Evolutionary conservation across 108 stramenopile species (phyloP).

Genomic region (Licmophora abbreviata): DNA sequence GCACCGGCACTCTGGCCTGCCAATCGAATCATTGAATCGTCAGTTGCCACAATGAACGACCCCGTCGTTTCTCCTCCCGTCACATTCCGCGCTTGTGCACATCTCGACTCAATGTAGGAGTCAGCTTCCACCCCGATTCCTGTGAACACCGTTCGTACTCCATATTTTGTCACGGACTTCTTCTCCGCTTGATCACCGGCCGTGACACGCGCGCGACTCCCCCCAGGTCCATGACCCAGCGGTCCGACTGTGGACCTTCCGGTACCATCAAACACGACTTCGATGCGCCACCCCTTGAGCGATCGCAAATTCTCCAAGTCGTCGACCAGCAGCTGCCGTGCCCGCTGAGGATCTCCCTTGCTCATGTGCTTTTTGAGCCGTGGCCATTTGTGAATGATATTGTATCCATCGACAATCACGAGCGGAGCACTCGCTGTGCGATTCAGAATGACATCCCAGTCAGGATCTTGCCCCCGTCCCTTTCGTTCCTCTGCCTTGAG

Average conservation of each 20-base stretch:
- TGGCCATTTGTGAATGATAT: conserved; percentile 77
- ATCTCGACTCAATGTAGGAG: conserved; percentile 67
- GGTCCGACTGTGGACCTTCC: conserved; percentile 33
- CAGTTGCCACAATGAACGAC: conserved; percentile 63
- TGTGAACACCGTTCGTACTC: conserved; percentile 59
- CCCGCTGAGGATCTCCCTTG: conserved; percentile 43
- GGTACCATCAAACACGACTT: conserved; percentile 81
- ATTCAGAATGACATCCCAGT: conserved; percentile 81
- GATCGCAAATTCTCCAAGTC: conserved; percentile 68
- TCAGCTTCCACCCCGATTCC: conserved; percentile 70
- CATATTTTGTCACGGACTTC: conserved; percentile 38
- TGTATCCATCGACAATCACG: conserved; percentile 82
- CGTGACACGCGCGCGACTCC: conserved; percentile 13
- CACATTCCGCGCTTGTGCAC: conserved; percentile 58
- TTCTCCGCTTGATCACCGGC: conserved; percentile 18
- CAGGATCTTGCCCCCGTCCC: conserved; percentile 51
- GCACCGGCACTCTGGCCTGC: conserved; percentile 66
- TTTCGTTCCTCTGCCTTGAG: conserved; percentile 37
- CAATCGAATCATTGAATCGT: conserved; percentile 73
- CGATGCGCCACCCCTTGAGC: conserved; percentile 74
- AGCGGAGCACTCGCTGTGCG: conserved; percentile 50
- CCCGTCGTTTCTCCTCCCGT: conserved; percentile 58
- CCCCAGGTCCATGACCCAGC: conserved; percentile 37
- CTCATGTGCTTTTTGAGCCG: conserved; percentile 79
- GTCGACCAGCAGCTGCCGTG: conserved; percentile 55